Base-by-base conservation (phyloP, 192 early-diverging fungal species). In the Phycomyces blakesleeanus region DNA sequence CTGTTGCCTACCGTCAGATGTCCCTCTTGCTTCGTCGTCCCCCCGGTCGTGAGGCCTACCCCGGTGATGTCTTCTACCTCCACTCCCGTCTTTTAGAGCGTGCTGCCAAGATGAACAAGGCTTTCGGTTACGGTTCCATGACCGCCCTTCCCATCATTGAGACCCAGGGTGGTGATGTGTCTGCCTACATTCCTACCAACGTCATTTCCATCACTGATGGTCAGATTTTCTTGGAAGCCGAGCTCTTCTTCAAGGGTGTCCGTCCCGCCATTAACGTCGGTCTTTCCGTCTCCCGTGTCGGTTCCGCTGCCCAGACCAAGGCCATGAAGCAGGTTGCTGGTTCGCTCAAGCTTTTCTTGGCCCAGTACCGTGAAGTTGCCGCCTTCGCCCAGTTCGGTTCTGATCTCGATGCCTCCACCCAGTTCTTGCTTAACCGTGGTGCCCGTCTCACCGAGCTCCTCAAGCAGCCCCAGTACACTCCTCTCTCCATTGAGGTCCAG, bases 181-280 rank as follows among this genome's bases (percentile, higher is more conserved):
- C 97, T 72, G 97, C 97, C 34, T 98, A 98, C 86, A 98, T 98
- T 87, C 97, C 97, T 66, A 98, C 97, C 76, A 98, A 98, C 86
- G 95, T 98, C 73, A 98, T 98, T 96, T 98, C 97, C 81, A 99
- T 99, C 73, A 99, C 97, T 63, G 97, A 99, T 83, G 97, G 97
- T 41, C 97, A 99, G 82, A 97, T 99, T 68, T 99, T 99, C 91
- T 88, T 99, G 86, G 97, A 99, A 84, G 94, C 97, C 58, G 95
- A 99, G 84, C 87, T 99, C 61, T 99, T 99, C 92, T 99, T 97
- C 92, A 99, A 97, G 91, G 97, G 97, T 89, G 82, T 97, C 66
- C 93, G 97, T 76, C 97, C 97, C 59, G 96, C 97, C 66, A 99
- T 99, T 80, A 99, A 99, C 85, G 95, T 99, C 80, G 97, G 97